Percentiles rank a stretch among this genome's conserved stretches.
Conservation (phyloP, 2,329 filamentous ascomycete genomes). For the Fusarium multiceps region DNA sequence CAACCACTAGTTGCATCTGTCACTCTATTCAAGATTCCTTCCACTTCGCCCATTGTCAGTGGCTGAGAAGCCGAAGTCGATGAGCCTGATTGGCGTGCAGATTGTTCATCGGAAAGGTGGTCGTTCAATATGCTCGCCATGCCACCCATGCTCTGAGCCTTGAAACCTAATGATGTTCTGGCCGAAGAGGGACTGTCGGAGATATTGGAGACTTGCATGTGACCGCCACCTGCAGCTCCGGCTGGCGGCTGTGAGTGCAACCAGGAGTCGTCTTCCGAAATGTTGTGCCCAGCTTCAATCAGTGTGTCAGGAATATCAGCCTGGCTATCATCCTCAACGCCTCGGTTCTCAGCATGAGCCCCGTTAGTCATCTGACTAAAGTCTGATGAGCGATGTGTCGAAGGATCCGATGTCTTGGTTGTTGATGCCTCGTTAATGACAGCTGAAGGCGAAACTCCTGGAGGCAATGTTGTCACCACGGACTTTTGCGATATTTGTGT, state of each 20-base stretch:
- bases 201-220: conserved; percentile 41
- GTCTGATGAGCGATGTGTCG: conserved; percentile 70
- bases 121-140: conserved; percentile 57
- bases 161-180: conserved; percentile 49
- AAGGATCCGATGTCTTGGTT: conserved; percentile 86
- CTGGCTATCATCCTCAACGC: conserved; percentile 49
- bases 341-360: conserved; percentile 59
- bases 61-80: conserved; percentile 60
- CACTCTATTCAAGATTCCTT: conserved; percentile 70
- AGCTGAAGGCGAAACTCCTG: conserved; percentile 68
- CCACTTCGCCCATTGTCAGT: conserved; percentile 63
- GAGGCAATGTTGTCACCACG: conserved; percentile 66
- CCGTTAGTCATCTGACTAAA: conserved; percentile 80
- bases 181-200: conserved; percentile 54
- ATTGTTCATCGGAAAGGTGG: conserved; percentile 51
- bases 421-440: conserved; percentile 88
- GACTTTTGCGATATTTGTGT: conserved; percentile 74
- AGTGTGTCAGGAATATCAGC: conserved; percentile 67
- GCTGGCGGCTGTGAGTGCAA: conserved; percentile 68
- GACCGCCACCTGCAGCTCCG: conserved; percentile 57
- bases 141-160: conserved; percentile 45
- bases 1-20: conserved; percentile 77
- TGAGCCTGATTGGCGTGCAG: conserved; percentile 48
- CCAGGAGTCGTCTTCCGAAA: conserved; percentile 66
- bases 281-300: conserved; percentile 57